phyloP scores from a whole-genome alignment of 2,329 filamentous ascomycete genomes.

The Cercospora sp. region DNA sequence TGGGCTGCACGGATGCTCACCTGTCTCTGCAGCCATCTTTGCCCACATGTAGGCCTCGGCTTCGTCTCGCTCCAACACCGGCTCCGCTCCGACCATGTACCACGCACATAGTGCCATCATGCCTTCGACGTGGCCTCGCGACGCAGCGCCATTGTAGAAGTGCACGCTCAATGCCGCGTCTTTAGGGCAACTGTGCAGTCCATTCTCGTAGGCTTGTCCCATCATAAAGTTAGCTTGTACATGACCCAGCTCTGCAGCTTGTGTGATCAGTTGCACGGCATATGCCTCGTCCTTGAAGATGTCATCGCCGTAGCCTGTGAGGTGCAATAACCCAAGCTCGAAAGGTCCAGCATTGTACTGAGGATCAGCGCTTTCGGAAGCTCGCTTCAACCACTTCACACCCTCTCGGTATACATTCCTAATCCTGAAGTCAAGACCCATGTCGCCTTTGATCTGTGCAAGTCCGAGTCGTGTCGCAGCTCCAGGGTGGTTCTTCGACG shows the following conservation, averaged over 20 bases:
- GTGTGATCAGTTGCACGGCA: slow-evolving; percentile 89
- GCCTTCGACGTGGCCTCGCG: slow-evolving; percentile 76
- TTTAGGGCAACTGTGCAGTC: slow-evolving; percentile 78
- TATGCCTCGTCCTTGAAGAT: slow-evolving; percentile 89
- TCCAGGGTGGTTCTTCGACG: slow-evolving; percentile 91
- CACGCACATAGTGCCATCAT: slow-evolving; percentile 99
- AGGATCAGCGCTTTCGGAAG: slow-evolving; percentile 80
- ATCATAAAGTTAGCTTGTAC: slow-evolving; percentile 81
- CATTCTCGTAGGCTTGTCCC: slow-evolving; percentile 97
- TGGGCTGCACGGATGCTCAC: slow-evolving; percentile 56
- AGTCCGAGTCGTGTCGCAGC: slow-evolving; percentile 90
- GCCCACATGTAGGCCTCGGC: slow-evolving; percentile 97
- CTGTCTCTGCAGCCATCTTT: slow-evolving; percentile 76
- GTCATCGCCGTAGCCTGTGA: slow-evolving; percentile 91
- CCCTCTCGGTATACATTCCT: slow-evolving; percentile 71
- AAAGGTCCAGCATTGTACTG: slow-evolving; percentile 95
- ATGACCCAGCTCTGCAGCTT: slow-evolving; percentile 89
- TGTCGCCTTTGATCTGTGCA: slow-evolving; percentile 84
- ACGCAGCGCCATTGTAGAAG: slow-evolving; percentile 92
- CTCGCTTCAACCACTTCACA: slow-evolving; percentile 93
- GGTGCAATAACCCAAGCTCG: slow-evolving; percentile 83
- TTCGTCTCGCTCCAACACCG: slow-evolving; percentile 90
- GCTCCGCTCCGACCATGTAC: slow-evolving; percentile 95
- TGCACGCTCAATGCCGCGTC: slow-evolving; percentile 94
- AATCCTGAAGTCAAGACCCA: slow-evolving; percentile 68